Conservation (phyloP, 2,329 filamentous ascomycete genomes). For the Clarireedia paspali region DNA sequence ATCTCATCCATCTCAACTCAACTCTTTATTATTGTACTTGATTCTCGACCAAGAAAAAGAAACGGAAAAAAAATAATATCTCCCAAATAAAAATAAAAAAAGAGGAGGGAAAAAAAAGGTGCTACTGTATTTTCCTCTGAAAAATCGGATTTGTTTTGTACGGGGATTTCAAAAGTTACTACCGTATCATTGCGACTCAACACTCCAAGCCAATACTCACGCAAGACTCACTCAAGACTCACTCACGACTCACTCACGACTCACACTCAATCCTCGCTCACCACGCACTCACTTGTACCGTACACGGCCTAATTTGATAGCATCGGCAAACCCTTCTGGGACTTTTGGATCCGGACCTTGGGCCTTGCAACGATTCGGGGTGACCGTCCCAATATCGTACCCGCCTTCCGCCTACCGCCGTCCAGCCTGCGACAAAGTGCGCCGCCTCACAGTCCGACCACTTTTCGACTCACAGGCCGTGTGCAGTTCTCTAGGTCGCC, state of each 20-base stretch:
- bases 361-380: no score
- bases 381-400: not conserved
- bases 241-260: no score
- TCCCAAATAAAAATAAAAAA: not conserved
- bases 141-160: no score
- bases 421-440: not conserved
- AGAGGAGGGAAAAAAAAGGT: not conserved
- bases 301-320: no score
- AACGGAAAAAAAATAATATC: not conserved
- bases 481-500: not conserved
- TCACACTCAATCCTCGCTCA: no score
- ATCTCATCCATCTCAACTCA: slow-evolving; percentile 1
- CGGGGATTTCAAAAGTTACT: not conserved
- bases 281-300: no score
- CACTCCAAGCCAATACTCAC: not conserved
- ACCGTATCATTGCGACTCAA: no score
- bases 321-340: no score
- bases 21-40: not conserved
- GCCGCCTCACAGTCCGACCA: not conserved
- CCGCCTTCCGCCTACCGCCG: not conserved
- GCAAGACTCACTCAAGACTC: no score
- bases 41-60: not conserved
- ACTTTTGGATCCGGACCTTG: no score
- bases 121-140: no score
- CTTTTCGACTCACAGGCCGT: not conserved